phyloP scores from a whole-genome alignment of 2,329 filamentous ascomycete species.

The Scedosporium apiospermum region DNA sequence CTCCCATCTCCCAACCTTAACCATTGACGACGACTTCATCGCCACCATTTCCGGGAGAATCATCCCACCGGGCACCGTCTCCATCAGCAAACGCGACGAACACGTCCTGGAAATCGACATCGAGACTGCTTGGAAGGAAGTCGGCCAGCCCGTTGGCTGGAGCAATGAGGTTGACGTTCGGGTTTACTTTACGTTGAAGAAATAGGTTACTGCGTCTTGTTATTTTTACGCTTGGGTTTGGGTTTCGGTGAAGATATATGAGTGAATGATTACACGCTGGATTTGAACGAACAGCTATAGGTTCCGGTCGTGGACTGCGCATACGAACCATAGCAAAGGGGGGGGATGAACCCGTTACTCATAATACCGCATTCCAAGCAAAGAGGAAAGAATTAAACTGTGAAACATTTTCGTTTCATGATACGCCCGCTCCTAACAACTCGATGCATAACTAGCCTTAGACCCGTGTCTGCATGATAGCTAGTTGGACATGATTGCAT shows the following conservation, averaged over 20 bases:
- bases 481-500: too few species aligned
- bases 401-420: too few species aligned
- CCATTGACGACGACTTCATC: constrained; percentile 58
- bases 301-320: too few species aligned
- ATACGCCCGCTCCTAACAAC: too few species aligned
- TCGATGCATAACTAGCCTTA: too few species aligned
- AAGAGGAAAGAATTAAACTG: too few species aligned
- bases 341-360: too few species aligned
- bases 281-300: neutral
- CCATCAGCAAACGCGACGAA: constrained; percentile 37
- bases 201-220: neutral
- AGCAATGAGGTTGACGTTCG: constrained; percentile 70
- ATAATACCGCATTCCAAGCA: too few species aligned
- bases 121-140: constrained; percentile 65
- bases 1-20: constrained; percentile 53
- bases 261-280: neutral
- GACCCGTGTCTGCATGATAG: too few species aligned
- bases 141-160: constrained; percentile 62
- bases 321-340: too few species aligned
- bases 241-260: neutral
- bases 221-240: neutral
- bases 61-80: constrained; percentile 58
- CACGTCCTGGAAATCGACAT: constrained; percentile 70
- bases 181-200: constrained; percentile 40
- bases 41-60: constrained; percentile 63